These are phyloP conservation scores for Scenedesmus sp. DNA, from an alignment of 163 green algal species.

Conservation along the genomic window DNA sequence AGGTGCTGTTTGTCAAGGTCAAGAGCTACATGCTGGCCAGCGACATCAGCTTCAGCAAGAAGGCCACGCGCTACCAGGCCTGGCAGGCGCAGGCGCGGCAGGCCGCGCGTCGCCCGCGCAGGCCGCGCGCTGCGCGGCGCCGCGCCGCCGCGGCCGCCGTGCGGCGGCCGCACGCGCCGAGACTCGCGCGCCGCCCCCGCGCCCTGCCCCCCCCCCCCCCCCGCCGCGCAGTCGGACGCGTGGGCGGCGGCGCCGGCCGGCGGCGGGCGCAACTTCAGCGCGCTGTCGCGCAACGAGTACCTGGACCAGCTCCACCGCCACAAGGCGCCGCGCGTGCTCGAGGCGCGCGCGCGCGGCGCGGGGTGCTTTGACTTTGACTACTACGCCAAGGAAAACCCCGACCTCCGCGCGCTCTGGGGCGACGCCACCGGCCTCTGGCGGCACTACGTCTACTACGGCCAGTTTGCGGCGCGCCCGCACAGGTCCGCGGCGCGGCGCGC, in stretches of 20 bases:
- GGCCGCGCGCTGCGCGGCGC: not conserved
- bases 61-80: slow-evolving; percentile 25
- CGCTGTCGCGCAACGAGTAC: slow-evolving; percentile 42
- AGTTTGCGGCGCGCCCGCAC: slow-evolving; percentile 53
- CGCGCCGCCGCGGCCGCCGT: too few species aligned
- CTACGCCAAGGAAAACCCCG: slow-evolving; percentile 50
- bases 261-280: slow-evolving; percentile 21
- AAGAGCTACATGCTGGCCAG: slow-evolving; percentile 49
- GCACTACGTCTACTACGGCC: slow-evolving; percentile 57
- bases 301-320: slow-evolving; percentile 25
- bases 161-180: too few species aligned
- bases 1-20: slow-evolving; percentile 73
- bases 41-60: slow-evolving; percentile 42
- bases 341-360: slow-evolving; percentile 15
- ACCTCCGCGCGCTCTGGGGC: slow-evolving; percentile 32
- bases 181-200: too few species aligned
- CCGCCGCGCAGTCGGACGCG: not conserved
- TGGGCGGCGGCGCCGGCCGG: not conserved
- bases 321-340: slow-evolving; percentile 52
- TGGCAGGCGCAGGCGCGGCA: slow-evolving; percentile 41
- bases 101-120: not conserved
- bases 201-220: not conserved
- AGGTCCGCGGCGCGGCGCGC: slow-evolving; percentile 24
- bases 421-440: slow-evolving; percentile 21
- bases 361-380: slow-evolving; percentile 47